phyloP scores from a whole-genome alignment of 1,284 basidiomycete species.

The Ganoderma meredithae region DNA sequence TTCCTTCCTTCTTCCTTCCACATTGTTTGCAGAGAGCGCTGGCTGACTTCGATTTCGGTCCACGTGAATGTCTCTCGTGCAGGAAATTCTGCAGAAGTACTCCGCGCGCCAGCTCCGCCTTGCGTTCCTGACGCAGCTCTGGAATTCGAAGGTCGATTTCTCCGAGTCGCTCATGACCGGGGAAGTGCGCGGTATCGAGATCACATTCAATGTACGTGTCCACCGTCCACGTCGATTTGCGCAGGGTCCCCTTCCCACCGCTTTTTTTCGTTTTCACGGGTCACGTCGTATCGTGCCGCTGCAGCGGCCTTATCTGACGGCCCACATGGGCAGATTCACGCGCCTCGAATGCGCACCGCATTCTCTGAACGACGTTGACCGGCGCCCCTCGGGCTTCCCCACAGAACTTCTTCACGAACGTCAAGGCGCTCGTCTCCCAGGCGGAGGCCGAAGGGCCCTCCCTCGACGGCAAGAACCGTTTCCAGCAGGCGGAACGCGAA shows the following conservation, averaged over 20 bases:
- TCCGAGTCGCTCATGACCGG: constrained; percentile 89
- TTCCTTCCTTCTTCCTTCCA: constrained; percentile 9
- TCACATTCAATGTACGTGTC: constrained; percentile 81
- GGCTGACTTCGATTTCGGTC: constrained; percentile 7
- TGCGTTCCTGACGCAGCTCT: constrained; percentile 91
- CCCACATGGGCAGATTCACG: background rate
- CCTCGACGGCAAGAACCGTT: constrained; percentile 69
- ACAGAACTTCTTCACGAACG: constrained; percentile 94
- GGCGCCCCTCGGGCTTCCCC: constrained; percentile 14
- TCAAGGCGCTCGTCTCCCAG: constrained; percentile 82
- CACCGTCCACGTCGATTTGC: background rate
- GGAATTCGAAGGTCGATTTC: constrained; percentile 96
- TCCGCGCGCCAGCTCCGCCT: constrained; percentile 93
- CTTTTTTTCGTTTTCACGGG: background rate
- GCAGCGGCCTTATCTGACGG: too few relatives aligned
- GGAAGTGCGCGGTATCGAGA: constrained; percentile 90
- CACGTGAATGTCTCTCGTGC: constrained; percentile 11
- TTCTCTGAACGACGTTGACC: background rate
- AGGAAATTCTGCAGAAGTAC: constrained; percentile 93
- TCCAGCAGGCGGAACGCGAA: constrained; percentile 70
- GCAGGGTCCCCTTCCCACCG: background rate
- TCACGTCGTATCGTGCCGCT: background rate
- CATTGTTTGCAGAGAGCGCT: constrained; percentile 9
- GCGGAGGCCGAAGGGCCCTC: constrained; percentile 53
- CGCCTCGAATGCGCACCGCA: constrained; percentile 3